Percentiles rank a stretch among this genome's conserved stretches.
Evolutionary conservation across 2,329 filamentous ascomycete genomes (phyloP).

Genomic region (Alternaria sp.): DNA sequence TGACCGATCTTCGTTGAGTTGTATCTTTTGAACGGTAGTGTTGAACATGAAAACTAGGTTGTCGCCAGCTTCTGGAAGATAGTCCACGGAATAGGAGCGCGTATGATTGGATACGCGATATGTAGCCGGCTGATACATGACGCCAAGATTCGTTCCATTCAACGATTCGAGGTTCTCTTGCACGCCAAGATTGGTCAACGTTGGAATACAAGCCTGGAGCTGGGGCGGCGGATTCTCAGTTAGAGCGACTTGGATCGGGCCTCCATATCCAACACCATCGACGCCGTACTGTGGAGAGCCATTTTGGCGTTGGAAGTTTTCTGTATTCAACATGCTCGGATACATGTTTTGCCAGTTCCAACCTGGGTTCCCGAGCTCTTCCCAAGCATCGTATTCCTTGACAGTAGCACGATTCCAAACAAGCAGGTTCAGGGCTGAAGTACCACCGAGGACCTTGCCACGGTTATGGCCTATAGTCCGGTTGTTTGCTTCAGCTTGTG

Average conservation of each 20-base stretch:
- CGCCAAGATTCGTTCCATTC: slow-evolving; percentile 57
- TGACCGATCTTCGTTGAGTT: slow-evolving; percentile 27
- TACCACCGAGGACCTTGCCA: slow-evolving; percentile 42
- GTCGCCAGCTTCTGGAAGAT: slow-evolving; percentile 46
- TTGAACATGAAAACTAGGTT: slow-evolving; percentile 52
- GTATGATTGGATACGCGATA: slow-evolving; percentile 56
- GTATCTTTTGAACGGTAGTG: slow-evolving; percentile 47
- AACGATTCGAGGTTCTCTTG: slow-evolving; percentile 52
- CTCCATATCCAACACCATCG: slow-evolving; percentile 32
- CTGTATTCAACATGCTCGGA: slow-evolving; percentile 37
- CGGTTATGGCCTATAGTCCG: slow-evolving; percentile 19
- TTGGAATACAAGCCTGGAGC: slow-evolving; percentile 53
- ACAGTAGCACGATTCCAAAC: slow-evolving; percentile 41
- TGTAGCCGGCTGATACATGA: slow-evolving; percentile 57
- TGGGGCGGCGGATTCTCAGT: slow-evolving; percentile 54
- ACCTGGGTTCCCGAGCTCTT: slow-evolving; percentile 58
- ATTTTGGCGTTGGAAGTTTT: slow-evolving; percentile 32
- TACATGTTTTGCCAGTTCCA: slow-evolving; percentile 62
- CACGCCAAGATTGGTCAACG: slow-evolving; percentile 55
- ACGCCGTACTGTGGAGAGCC: slow-evolving; percentile 27
- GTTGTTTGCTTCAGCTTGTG: slow-evolving; percentile 50
- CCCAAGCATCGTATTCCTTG: slow-evolving; percentile 60
- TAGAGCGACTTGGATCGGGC: slow-evolving; percentile 42
- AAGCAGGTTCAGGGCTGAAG: slow-evolving; percentile 45
- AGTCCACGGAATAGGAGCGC: slow-evolving; percentile 57